Evolutionary conservation across 345 rosid genomes (phyloP).

Genomic region (Corchorus capsularis): DNA sequence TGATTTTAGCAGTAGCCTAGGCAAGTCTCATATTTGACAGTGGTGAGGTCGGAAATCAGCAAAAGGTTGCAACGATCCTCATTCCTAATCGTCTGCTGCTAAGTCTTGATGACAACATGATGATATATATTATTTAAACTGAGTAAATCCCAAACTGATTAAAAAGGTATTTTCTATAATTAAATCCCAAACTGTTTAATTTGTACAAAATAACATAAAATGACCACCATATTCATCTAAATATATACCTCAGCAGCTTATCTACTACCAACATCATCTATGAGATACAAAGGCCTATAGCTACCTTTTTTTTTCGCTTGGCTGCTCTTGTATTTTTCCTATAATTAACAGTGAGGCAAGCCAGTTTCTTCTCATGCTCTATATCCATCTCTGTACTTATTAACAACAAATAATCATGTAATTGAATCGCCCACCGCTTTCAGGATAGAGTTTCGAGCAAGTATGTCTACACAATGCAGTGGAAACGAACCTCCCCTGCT

Average conservation of each 20-base stretch:
- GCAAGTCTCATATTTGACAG: too few species aligned
- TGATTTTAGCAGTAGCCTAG: too few species aligned
- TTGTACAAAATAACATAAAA: slow-evolving; percentile 10
- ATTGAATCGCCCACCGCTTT: neutral
- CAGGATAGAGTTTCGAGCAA: slow-evolving; percentile 4
- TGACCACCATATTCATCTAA: neutral
- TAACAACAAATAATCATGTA: slow-evolving; percentile 31
- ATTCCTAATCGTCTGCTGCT: too few species aligned
- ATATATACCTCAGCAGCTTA: slow-evolving; percentile 20
- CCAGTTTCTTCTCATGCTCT: slow-evolving; percentile 24
- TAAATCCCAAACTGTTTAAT: neutral
- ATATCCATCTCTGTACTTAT: slow-evolving; percentile 32
- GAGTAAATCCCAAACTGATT: too few species aligned
- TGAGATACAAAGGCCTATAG: slow-evolving; percentile 1
- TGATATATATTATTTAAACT: too few species aligned
- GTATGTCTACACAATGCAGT: neutral
- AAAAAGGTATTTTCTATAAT: too few species aligned
- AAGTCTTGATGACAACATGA: too few species aligned
- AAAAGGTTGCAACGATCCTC: too few species aligned
- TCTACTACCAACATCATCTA: slow-evolving; percentile 5
- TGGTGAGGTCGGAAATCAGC: too few species aligned
- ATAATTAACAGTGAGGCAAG: slow-evolving; percentile 36
- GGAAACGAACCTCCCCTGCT: neutral
- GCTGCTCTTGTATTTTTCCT: slow-evolving; percentile 23
- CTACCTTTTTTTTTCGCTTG: neutral